Evolutionary conservation across 352 stramenopile genomes (phyloP).

Genomic region (Globisporangium cylindrosporum): DNA sequence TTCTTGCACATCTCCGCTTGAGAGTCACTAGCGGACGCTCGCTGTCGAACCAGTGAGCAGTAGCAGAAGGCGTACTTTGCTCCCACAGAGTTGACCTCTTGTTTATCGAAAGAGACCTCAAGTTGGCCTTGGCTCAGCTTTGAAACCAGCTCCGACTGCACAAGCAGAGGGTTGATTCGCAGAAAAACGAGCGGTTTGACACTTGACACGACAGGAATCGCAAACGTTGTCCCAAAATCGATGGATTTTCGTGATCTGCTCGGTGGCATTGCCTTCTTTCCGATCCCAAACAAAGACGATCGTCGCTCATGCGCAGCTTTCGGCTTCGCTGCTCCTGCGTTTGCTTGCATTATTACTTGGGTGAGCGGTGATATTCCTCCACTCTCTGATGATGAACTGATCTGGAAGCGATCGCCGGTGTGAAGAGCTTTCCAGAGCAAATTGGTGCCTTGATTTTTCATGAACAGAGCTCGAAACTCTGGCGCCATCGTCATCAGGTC

Average conservation of each 20-base stretch:
- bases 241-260: constrained; percentile 22
- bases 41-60: not conserved
- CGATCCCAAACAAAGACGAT: constrained; percentile 34
- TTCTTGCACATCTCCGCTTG: not conserved
- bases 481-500: constrained; percentile 33
- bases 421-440: constrained; percentile 54
- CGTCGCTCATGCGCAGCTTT: constrained; percentile 17
- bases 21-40: not conserved
- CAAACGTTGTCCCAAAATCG: constrained; percentile 29
- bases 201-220: constrained; percentile 17
- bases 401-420: constrained; percentile 21
- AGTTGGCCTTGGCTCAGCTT: constrained; percentile 10
- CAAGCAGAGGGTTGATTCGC: constrained; percentile 16
- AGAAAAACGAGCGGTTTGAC: constrained; percentile 19
- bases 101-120: constrained; percentile 6
- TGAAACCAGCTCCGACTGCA: constrained; percentile 13
- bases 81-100: constrained; percentile 15
- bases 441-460: constrained; percentile 35
- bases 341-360: constrained; percentile 11
- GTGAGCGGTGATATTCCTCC: constrained; percentile 8
- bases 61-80: constrained; percentile 18
- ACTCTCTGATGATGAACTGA: not conserved
- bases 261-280: constrained; percentile 20
- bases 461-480: constrained; percentile 40
- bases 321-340: not conserved